Evolutionary conservation across 257 asterid species (phyloP).

Genomic region (Penstemon davidsonii): DNA sequence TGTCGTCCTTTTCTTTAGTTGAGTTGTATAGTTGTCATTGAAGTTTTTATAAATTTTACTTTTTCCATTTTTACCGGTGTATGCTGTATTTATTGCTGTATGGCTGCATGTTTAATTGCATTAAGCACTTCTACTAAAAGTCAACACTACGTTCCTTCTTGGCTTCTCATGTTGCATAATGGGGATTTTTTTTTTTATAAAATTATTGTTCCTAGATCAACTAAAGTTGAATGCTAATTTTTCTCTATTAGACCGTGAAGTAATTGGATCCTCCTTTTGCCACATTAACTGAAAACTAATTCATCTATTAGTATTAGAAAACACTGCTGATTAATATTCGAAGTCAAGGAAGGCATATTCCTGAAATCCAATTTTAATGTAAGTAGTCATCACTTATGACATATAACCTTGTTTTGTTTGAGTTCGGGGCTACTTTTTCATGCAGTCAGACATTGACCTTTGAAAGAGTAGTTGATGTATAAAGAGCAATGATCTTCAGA

Average conservation of each 20-base stretch:
- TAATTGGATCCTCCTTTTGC: too few species aligned
- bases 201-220: too few species aligned
- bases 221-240: too few species aligned
- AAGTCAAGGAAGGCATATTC: too few species aligned
- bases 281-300: too few species aligned
- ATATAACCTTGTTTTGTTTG: neutral
- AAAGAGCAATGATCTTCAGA: too few species aligned
- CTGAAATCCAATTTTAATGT: too few species aligned
- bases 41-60: slow-evolving; percentile 1
- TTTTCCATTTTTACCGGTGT: neutral
- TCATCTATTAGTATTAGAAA: too few species aligned
- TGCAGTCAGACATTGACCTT: neutral
- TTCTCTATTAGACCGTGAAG: too few species aligned
- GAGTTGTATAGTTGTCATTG: slow-evolving; percentile 8
- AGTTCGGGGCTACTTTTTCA: neutral
- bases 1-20: neutral
- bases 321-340: too few species aligned
- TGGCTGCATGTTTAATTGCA: neutral
- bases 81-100: neutral
- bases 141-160: neutral
- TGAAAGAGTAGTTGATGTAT: too few species aligned
- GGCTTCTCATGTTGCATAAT: neutral
- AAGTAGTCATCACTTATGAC: too few species aligned
- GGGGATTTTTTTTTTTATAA: neutral
- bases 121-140: neutral